These are phyloP conservation scores for Apiotrichum domesticum DNA, from an alignment of 1,284 basidiomycete genomes.

Conservation along the genomic window DNA sequence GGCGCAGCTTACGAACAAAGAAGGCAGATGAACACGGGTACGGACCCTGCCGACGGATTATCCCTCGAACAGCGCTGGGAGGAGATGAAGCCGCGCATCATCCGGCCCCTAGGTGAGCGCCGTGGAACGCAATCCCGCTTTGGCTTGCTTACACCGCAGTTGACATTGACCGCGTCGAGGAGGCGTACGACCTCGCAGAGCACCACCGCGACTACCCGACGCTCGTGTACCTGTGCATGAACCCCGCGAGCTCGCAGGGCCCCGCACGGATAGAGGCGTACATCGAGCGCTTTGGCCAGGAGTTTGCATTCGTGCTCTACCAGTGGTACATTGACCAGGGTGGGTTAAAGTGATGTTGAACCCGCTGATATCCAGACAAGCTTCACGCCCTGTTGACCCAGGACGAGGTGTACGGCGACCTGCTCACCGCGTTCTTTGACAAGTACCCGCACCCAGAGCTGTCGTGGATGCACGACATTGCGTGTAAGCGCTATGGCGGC, in stretches of 20 bases:
- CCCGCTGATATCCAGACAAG: slow-evolving; percentile 54
- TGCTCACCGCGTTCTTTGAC: slow-evolving; percentile 71
- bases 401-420: slow-evolving; percentile 56
- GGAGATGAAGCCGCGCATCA: slow-evolving; percentile 37
- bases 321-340: slow-evolving; percentile 56
- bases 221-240: slow-evolving; percentile 73
- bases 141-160: slow-evolving; percentile 45
- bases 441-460: slow-evolving; percentile 59
- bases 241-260: slow-evolving; percentile 29
- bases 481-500: slow-evolving; percentile 58
- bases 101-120: slow-evolving; percentile 38
- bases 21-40: slow-evolving; percentile 34
- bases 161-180: slow-evolving; percentile 59
- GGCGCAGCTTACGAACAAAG: slow-evolving; percentile 3
- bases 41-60: slow-evolving; percentile 34
- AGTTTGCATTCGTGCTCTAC: slow-evolving; percentile 82
- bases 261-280: slow-evolving; percentile 54
- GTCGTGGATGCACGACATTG: slow-evolving; percentile 87
- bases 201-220: slow-evolving; percentile 76
- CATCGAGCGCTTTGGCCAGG: slow-evolving; percentile 70
- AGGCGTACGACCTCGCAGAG: slow-evolving; percentile 76
- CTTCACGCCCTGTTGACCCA: slow-evolving; percentile 68
- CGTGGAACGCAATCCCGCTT: too few species aligned
- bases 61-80: slow-evolving; percentile 33
- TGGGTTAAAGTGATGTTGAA: slow-evolving; percentile 20